A percentile compares a stretch with the other conserved stretches of the same genome.
Conservation (phyloP, 306 rosid species). For the Chamaecrista fasciculata region DNA sequence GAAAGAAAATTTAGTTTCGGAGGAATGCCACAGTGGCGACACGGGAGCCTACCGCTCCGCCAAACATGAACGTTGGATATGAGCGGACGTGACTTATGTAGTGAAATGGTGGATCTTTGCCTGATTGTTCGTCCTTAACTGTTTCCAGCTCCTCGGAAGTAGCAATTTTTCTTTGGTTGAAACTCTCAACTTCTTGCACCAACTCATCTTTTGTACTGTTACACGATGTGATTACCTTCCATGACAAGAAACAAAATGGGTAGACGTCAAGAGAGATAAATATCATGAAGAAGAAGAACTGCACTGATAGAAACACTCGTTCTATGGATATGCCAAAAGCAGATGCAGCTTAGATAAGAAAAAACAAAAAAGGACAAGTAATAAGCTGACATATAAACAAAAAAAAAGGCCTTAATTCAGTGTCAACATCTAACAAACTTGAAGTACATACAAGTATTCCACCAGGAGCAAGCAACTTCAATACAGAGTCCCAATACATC, state of each 20-base stretch:
- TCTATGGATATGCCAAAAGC: not conserved
- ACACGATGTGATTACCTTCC: constrained; percentile 89
- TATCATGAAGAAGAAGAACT: constrained; percentile 11
- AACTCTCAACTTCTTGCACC: constrained; percentile 80
- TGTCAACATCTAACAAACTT: constrained; percentile 15
- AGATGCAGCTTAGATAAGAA: not conserved
- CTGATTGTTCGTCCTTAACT: constrained; percentile 36
- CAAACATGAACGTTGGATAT: constrained; percentile 86
- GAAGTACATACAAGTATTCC: constrained; percentile 71
- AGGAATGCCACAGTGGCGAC: constrained; percentile 90
- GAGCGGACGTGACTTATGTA: constrained; percentile 74
- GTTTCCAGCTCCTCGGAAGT: constrained; percentile 37
- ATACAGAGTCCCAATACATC: constrained; percentile 91
- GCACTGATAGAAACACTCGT: constrained; percentile 10
- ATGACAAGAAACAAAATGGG: constrained; percentile 6
- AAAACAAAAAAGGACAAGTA: no score
- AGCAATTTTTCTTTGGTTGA: constrained; percentile 61
- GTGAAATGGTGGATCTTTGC: constrained; percentile 50
- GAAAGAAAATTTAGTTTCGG: constrained; percentile 42
- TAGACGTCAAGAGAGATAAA: constrained; percentile 1
- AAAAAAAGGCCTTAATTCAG: constrained; percentile 1
- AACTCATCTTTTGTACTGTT: constrained; percentile 89
- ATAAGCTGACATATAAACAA: no score
- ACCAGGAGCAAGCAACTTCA: constrained; percentile 75
- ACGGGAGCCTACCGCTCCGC: constrained; percentile 90